A percentile compares a stretch with the other conserved stretches of the same genome.
Evolutionary conservation across 345 rosid species (phyloP).

Genomic region (Eutrema japonicum): DNA sequence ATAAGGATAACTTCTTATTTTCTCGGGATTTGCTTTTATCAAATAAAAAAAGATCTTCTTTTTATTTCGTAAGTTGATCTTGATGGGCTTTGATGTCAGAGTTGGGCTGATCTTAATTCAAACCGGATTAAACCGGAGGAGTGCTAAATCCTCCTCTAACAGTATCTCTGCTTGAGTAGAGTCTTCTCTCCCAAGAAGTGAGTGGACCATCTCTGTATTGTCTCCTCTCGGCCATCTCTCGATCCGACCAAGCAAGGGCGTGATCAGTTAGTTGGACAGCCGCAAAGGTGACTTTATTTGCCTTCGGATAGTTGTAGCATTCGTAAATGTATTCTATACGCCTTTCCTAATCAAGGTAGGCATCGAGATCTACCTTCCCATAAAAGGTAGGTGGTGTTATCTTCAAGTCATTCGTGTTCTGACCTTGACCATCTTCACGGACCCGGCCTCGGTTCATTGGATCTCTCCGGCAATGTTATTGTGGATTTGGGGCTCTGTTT

Average conservation of each 20-base stretch:
- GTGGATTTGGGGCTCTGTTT: neutral
- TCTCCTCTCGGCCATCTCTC: neutral
- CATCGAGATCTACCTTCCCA: neutral
- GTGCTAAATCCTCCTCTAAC: too few species aligned
- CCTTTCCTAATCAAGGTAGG: neutral
- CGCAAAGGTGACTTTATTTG: neutral
- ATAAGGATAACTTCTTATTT: too few species aligned
- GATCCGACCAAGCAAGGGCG: neutral
- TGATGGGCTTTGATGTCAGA: too few species aligned
- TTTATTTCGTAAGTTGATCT: too few species aligned
- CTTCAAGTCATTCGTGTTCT: neutral
- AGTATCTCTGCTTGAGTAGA: too few species aligned
- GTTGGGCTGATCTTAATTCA: too few species aligned
- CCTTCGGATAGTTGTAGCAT: neutral
- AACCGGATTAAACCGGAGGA: too few species aligned
- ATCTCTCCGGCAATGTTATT: neutral
- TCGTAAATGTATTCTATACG: neutral
- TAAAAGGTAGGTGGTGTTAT: neutral
- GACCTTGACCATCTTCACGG: neutral
- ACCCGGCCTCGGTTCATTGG: neutral
- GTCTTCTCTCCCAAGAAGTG: neutral
- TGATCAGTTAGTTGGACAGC: neutral
- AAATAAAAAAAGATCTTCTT: too few species aligned
- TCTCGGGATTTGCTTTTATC: too few species aligned
- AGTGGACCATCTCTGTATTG: neutral